Evolutionary conservation across 257 asterid genomes (phyloP), one percentile per base, ranked within the genome.

Genomic region (Primulina tabacum): DNA sequence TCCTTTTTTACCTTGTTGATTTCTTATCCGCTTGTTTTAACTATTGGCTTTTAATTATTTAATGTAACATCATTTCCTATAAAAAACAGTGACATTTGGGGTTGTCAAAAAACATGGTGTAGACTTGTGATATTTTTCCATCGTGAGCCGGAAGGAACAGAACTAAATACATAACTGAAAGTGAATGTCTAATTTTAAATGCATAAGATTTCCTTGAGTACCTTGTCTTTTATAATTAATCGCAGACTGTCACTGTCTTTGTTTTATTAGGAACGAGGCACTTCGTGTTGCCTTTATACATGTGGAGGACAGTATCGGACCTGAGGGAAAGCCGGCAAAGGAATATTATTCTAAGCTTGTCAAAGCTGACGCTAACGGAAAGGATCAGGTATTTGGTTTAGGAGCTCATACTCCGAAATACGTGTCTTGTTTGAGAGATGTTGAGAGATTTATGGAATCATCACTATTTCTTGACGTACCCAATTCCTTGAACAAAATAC

Each of bases 211-310:
- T 74, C 11, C 64, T 50, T 37, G 5, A 40, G 33, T 72, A 20
- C 9, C 47, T 60, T 50, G 24, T 71, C 62, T 66, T 38, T 43
- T 64, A 50, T 75, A 38, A 35, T 29, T 56, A 24, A 70, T 66
- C 60, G 33, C 40, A 33, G 9, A 14, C 26, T 62, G 24, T 53
- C 32, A 76, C 14, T 38, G 52, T 70, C 7, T 56, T 7, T 37
- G n/a, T 35, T 55, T 33, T 65, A 20, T 59, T 64, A 93, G 99
- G 88, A 90, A 93, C 71, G 99, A 90, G 82, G 99, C 99, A 60
- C 99, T 93, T 73, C 95, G 99, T 50, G 99, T 93, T 78, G 99
- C 99, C 78, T 93, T 87, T 77, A 90, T 93, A 73, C 97, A 93
- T 40, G 89, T 79, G 63, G 97, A 93, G 81, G 99, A 93, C 76